These are phyloP conservation scores for Trichophyton rubrum DNA, from an alignment of 2,329 filamentous ascomycete genomes.

Conservation along the genomic window DNA sequence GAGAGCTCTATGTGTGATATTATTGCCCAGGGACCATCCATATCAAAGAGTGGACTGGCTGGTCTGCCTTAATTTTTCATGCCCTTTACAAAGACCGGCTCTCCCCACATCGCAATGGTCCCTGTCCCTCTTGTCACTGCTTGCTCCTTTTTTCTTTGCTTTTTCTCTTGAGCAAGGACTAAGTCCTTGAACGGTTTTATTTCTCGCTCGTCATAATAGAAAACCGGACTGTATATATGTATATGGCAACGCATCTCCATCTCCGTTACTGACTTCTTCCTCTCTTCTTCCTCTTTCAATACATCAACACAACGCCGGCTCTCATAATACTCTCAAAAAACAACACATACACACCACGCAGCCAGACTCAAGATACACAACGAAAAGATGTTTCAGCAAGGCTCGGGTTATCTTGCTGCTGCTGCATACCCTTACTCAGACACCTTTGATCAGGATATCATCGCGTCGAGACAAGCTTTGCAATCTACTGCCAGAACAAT, in stretches of 20 bases:
- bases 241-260: neutral
- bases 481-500: slow-evolving; percentile 11
- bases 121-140: neutral
- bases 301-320: neutral
- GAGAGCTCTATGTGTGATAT: neutral
- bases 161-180: neutral
- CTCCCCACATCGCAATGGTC: neutral
- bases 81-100: neutral
- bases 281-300: neutral
- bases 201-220: neutral
- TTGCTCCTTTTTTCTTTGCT: neutral
- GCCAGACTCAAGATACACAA: neutral
- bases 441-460: slow-evolving; percentile 3
- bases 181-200: neutral
- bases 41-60: neutral
- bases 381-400: neutral
- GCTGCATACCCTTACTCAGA: neutral
- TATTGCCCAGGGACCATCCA: slow-evolving; percentile 2
- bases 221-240: too few species aligned
- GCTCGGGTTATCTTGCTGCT: neutral
- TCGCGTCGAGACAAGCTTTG: slow-evolving; percentile 3
- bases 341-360: neutral
- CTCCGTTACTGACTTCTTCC: too few species aligned
- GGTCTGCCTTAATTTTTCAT: slow-evolving; percentile 1
- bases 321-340: too few species aligned